Base-by-base conservation (phyloP, 805 yeast genomes). In the Wickerhamiella musiphila region DNA sequence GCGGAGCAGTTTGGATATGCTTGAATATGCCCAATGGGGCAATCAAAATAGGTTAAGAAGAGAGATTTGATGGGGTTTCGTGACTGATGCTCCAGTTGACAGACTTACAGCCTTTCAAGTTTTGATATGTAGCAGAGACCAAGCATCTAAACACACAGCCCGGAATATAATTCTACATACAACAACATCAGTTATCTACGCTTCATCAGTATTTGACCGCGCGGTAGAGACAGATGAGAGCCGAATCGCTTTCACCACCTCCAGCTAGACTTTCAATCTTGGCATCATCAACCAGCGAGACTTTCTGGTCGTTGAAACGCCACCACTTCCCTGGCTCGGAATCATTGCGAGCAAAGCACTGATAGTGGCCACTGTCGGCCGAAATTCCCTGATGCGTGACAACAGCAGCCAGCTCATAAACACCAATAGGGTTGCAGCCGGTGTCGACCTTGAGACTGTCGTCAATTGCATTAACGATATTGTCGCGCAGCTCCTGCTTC, bases 301-400 rank as follows among this genome's bases (percentile, higher is more conserved):
- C 93, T 51, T 76, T 76, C 56, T 84, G 94, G 54, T 90, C 99
- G 52, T 90, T 83, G 58, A 81, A 90, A 54, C 74, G 75, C 76
- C 79, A 86, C 99, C 99, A 90, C 40, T 63, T 66, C 30, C 77
- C 73, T 20, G 78, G 84, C 31, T 47, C 53, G 34, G 43, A 39
- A 29, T 43, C 69, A 53, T 84, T 90, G 46, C 68, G 73, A 11
- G 78, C 74, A 57, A 79, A 90, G 18, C 86, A 73, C 57, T 84
- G 95, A 56, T 90, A 90, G 56, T 90, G 99, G 12, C 99, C 99
- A 18, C 94, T 77, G 53, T 90, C 96, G 0, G 96, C 94, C 27
- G 84, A 73, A 6, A 94, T 73, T 31, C 99, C 99, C 49, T 76
- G 78, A 57, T 90, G 99, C 1, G 96, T 82, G 37, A 90, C 70